phyloP scores from a whole-genome alignment of 768 basidiomycete genomes.

The Neoboletus subvelutipes region DNA sequence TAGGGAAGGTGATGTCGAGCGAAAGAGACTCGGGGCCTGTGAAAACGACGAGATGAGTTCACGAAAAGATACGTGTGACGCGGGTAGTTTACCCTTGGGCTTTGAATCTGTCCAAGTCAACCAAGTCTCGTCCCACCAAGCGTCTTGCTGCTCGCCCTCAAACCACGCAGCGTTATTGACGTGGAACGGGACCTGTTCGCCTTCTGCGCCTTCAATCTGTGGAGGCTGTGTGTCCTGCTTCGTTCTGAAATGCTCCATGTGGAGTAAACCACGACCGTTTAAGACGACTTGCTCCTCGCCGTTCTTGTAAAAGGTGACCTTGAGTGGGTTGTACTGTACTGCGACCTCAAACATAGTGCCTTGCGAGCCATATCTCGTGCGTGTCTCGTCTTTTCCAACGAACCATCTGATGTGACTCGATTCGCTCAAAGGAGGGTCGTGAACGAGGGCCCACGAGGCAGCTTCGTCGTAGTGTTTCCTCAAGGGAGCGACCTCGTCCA shows the following conservation, averaged over 20 bases:
- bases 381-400: constrained; percentile 60
- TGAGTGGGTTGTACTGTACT: constrained; percentile 74
- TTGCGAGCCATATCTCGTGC: constrained; percentile 63
- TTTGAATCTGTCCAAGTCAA: constrained; percentile 88
- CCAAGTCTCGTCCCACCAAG: constrained; percentile 88
- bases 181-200: constrained; percentile 55
- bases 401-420: constrained; percentile 54
- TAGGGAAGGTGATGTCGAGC: constrained; percentile 91
- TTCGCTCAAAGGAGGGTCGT: constrained; percentile 64
- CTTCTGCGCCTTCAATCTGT: constrained; percentile 38
- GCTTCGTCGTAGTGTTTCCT: constrained; percentile 90
- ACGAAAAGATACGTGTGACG: neutral
- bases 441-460: constrained; percentile 81
- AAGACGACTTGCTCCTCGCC: constrained; percentile 85
- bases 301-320: constrained; percentile 65
- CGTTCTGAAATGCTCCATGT: constrained; percentile 96
- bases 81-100: constrained; percentile 72
- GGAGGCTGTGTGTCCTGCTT: constrained; percentile 48
- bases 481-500: constrained; percentile 84
- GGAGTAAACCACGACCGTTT: constrained; percentile 86
- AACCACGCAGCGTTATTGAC: constrained; percentile 72
- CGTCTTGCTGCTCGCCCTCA: constrained; percentile 82
- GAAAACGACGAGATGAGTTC: constrained; percentile 5
- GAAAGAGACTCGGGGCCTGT: constrained; percentile 95
- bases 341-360: constrained; percentile 62